Evolutionary conservation across 2,329 filamentous ascomycete genomes (phyloP).

Genomic region (Periconia digitata): DNA sequence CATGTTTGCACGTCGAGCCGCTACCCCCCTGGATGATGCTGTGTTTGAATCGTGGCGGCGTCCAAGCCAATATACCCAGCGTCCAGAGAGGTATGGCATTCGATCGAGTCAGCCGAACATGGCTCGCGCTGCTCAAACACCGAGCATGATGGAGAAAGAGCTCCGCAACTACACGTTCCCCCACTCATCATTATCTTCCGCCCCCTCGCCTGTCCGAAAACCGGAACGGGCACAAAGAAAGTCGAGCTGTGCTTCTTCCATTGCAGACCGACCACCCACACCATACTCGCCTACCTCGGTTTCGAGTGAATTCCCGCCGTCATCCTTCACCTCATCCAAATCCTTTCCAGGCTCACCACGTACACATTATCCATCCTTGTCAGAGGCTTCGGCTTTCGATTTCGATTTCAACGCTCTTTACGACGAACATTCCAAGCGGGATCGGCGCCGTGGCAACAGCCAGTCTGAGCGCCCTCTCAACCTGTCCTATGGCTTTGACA

Average conservation of each 20-base stretch:
- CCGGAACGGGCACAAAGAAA: constrained; percentile 38
- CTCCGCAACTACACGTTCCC: constrained; percentile 27
- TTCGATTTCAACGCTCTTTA: constrained; percentile 34
- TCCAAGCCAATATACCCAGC: constrained; percentile 40
- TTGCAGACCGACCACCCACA: constrained; percentile 42
- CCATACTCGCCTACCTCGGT: constrained; percentile 41
- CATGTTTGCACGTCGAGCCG: constrained; percentile 40
- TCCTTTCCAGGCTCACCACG: constrained; percentile 25
- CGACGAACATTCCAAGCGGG: constrained; percentile 12
- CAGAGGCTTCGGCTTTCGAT: constrained; percentile 40
- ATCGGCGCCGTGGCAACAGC: constrained; percentile 9
- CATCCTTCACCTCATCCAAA: constrained; percentile 29
- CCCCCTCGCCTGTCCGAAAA: constrained; percentile 32
- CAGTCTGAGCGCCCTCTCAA: constrained; percentile 19
- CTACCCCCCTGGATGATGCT: constrained; percentile 44
- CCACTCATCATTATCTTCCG: too few relatives aligned
- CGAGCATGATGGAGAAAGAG: constrained; percentile 40
- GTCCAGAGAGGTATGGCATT: constrained; percentile 39
- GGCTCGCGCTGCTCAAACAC: constrained; percentile 27
- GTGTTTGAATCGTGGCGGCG: constrained; percentile 45
- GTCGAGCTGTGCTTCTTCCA: constrained; percentile 36
- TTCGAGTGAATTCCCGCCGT: constrained; percentile 28
- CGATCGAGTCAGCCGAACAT: constrained; percentile 28
- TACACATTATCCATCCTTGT: constrained; percentile 42
- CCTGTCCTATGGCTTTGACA: constrained; percentile 16